Conservation (phyloP, 441 rosid species). For the Pelargonium citronellum region DNA sequence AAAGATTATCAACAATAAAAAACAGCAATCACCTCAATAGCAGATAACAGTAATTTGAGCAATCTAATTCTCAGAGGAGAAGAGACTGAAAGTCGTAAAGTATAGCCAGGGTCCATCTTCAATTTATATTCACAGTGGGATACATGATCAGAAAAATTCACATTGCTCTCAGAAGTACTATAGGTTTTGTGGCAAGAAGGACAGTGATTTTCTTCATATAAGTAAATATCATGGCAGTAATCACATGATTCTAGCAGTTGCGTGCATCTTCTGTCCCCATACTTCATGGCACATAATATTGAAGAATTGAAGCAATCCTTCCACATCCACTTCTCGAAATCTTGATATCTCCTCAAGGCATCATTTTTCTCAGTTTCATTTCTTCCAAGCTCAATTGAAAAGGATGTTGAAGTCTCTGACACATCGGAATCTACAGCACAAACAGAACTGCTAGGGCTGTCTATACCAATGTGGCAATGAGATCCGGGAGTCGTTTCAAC, state of each 20-base stretch:
- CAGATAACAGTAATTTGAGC: constrained; percentile 53
- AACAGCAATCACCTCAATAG: constrained; percentile 45
- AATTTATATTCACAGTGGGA: constrained; percentile 31
- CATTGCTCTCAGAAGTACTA: constrained; percentile 23
- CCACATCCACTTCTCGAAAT: constrained; percentile 79
- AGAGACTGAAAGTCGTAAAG: constrained; percentile 29
- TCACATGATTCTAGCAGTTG: constrained; percentile 50
- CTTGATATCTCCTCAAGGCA: constrained; percentile 55
- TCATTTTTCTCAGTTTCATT: constrained; percentile 53
- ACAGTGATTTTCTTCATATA: constrained; percentile 37
- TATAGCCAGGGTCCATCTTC: constrained; percentile 24
- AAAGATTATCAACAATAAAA: neutral
- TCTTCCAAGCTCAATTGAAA: constrained; percentile 56
- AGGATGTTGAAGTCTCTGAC: constrained; percentile 50
- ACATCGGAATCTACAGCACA: constrained; percentile 43
- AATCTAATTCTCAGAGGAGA: constrained; percentile 53
- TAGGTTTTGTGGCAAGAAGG: constrained; percentile 44
- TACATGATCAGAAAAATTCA: constrained; percentile 44
- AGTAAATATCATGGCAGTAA: constrained; percentile 44
- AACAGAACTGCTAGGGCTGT: constrained; percentile 62
- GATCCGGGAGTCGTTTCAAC: constrained; percentile 32
- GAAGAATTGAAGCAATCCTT: constrained; percentile 48
- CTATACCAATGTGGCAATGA: constrained; percentile 31
- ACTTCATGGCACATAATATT: constrained; percentile 40
- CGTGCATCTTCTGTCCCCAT: constrained; percentile 49